Conservation (phyloP, 75 land plant genomes). For the Cunninghamia lanceolata region DNA sequence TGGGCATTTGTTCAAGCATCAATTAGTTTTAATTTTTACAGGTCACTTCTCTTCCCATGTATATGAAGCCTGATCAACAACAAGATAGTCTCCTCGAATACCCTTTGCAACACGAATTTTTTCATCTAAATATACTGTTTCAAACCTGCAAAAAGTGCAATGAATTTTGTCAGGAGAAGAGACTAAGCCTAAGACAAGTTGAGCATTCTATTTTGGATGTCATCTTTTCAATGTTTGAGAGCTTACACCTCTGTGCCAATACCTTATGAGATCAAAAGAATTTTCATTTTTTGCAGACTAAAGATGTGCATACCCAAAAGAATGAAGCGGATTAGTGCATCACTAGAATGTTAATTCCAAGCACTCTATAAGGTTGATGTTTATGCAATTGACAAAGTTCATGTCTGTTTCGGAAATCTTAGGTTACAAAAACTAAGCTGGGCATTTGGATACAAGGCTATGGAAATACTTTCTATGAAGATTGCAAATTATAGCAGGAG, state of each 20-base stretch:
- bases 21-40: background rate
- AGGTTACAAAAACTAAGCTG: background rate
- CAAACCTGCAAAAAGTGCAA: conserved; percentile 63
- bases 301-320: background rate
- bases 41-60: conserved; percentile 46
- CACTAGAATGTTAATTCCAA: background rate
- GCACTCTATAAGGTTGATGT: background rate
- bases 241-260: background rate
- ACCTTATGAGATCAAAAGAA: background rate
- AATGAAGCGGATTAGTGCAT: background rate
- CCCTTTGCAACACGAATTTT: conserved; percentile 85
- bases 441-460: background rate
- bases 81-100: conserved; percentile 85
- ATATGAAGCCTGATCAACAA: conserved; percentile 85
- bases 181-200: background rate
- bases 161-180: background rate
- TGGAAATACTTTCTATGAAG: background rate
- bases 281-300: background rate
- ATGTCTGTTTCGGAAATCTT: background rate
- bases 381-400: background rate
- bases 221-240: background rate
- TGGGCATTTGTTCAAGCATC: background rate
- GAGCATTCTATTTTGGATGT: background rate
- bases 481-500: background rate
- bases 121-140: conserved; percentile 81